Percentiles rank a stretch among this genome's conserved stretches.
Evolutionary conservation across 805 yeast genomes (phyloP).

Genomic region (Blastobotrys peoriensis): DNA sequence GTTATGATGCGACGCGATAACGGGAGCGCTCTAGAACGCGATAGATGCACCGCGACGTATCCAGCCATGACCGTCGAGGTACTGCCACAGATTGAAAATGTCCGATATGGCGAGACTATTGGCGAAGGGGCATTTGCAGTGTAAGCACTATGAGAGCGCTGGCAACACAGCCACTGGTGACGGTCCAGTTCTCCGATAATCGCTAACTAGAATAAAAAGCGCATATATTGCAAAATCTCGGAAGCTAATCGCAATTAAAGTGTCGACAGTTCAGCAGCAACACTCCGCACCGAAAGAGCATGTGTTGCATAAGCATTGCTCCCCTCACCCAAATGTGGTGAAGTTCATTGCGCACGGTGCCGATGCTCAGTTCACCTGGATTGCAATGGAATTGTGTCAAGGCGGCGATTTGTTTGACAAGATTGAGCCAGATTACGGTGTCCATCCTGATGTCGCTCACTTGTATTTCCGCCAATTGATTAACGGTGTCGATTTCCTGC

Average conservation of each 20-base stretch:
- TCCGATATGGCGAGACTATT: constrained; percentile 45
- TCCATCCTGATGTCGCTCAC: constrained; percentile 59
- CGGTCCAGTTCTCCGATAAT: not conserved
- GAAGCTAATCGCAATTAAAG: constrained; percentile 51
- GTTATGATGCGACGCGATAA: too few species aligned
- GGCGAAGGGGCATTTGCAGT: constrained; percentile 68
- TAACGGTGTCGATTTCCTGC: constrained; percentile 55
- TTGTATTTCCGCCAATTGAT: constrained; percentile 63
- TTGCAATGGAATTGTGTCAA: constrained; percentile 60
- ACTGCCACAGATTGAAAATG: constrained; percentile 43
- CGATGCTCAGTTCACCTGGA: constrained; percentile 53
- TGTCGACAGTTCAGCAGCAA: constrained; percentile 36
- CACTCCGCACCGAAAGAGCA: constrained; percentile 39
- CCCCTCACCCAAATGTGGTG: constrained; percentile 55
- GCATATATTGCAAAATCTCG: constrained; percentile 38
- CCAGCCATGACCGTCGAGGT: not conserved
- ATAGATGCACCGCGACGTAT: too few species aligned
- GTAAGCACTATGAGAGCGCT: constrained; percentile 30
- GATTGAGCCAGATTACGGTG: constrained; percentile 70
- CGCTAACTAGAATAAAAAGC: constrained; percentile 39
- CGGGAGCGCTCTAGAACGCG: too few species aligned
- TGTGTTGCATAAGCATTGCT: constrained; percentile 51
- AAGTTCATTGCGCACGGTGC: constrained; percentile 49
- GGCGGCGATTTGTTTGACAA: constrained; percentile 78
- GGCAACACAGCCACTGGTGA: too few species aligned